These are phyloP conservation scores for Ascochyta koolunga DNA, from an alignment of 2,329 filamentous ascomycete species.

Conservation along the genomic window DNA sequence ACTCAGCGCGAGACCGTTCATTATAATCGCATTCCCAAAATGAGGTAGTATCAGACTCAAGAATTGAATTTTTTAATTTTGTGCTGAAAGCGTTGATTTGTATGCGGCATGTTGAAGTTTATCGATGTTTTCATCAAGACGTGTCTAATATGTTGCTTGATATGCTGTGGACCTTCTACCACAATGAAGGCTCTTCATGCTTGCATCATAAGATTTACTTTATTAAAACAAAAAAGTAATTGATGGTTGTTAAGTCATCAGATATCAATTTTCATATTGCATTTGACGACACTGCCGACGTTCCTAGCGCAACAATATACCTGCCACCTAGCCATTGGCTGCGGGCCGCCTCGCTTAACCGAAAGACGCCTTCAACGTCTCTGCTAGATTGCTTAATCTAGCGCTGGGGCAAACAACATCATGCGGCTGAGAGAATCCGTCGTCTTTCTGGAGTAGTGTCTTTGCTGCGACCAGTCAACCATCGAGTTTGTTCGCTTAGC, in stretches of 20 bases:
- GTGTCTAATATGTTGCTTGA: too few species aligned
- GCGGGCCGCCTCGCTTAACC: conserved; percentile 26
- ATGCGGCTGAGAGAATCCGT: conserved; percentile 24
- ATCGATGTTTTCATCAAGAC: too few species aligned
- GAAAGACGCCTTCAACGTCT: conserved; percentile 20
- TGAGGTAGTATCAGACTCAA: too few species aligned
- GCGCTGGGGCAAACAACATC: conserved; percentile 7
- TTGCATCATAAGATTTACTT: too few species aligned
- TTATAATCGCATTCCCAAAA: too few species aligned
- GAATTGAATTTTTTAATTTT: too few species aligned
- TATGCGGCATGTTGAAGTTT: too few species aligned
- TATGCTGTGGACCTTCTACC: too few species aligned
- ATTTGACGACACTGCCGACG: neutral
- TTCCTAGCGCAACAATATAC: conserved; percentile 19
- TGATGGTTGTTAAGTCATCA: neutral
- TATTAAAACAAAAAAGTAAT: too few species aligned
- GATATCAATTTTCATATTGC: neutral
- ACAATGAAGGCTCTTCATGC: too few species aligned
- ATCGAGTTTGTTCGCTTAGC: neutral
- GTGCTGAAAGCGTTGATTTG: too few species aligned
- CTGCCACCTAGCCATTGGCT: conserved; percentile 26
- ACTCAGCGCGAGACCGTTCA: too few species aligned
- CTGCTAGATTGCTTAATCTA: conserved; percentile 40
- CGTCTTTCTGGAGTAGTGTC: conserved; percentile 8
- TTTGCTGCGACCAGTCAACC: neutral